Conservation (phyloP, 306 rosid genomes). For the Quercus variabilis region DNA sequence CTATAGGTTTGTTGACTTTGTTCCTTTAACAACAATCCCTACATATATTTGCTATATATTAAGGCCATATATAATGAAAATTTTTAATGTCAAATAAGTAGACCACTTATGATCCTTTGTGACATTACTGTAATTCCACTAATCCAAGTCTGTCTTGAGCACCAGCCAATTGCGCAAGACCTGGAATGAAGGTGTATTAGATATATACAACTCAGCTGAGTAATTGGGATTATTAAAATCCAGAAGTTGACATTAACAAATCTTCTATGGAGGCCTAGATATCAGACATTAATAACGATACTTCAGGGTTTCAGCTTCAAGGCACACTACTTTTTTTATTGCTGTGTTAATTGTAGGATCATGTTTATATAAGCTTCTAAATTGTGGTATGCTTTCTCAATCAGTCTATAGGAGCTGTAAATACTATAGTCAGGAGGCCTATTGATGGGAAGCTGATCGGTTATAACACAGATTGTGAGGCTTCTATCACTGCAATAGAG, state of each 20-base stretch:
- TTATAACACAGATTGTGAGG: conserved; percentile 49
- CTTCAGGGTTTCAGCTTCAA: not conserved
- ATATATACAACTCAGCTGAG: not conserved
- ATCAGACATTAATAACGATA: not conserved
- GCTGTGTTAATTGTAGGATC: not conserved
- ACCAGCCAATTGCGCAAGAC: not conserved
- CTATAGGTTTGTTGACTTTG: not conserved
- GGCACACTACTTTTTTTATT: not conserved
- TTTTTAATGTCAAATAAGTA: not conserved
- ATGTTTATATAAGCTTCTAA: not conserved
- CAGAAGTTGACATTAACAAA: not conserved
- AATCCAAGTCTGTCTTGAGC: not conserved
- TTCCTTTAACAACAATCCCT: not conserved
- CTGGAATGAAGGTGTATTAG: not conserved
- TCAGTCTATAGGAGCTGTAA: conserved; percentile 44
- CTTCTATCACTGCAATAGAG: conserved; percentile 47
- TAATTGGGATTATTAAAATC: not conserved
- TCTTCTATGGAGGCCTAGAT: not conserved
- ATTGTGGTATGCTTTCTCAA: not conserved
- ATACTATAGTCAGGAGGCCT: conserved; percentile 43
- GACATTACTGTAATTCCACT: not conserved
- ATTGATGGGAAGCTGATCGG: conserved; percentile 45
- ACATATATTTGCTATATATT: not conserved
- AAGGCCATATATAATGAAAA: not conserved
- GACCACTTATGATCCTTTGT: not conserved